phyloP scores from a whole-genome alignment of 2,329 filamentous ascomycete species.

The Cytospora leucostoma region DNA sequence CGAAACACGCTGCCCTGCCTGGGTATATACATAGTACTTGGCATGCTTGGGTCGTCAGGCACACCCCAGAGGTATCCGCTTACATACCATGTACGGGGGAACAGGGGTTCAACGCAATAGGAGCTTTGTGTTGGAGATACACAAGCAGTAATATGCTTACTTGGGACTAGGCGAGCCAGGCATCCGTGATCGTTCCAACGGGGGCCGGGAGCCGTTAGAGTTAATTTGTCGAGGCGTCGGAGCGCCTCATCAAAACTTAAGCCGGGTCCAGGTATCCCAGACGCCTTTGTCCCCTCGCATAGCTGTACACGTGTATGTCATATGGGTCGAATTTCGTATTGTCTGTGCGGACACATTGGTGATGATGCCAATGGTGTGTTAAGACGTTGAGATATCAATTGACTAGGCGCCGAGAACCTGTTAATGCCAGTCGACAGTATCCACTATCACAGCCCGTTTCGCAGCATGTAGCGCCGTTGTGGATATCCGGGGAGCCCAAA shows the following conservation, averaged over 20 bases:
- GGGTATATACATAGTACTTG: not conserved
- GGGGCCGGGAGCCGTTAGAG: not conserved
- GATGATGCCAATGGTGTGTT: constrained; percentile 3
- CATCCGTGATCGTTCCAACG: not conserved
- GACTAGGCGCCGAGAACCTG: constrained; percentile 7
- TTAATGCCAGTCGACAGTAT: constrained; percentile 10
- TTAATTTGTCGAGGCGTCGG: not conserved
- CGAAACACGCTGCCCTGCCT: constrained; percentile 1
- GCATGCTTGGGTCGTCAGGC: not conserved
- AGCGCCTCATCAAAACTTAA: not conserved
- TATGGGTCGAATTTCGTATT: not conserved
- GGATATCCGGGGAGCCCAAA: not conserved
- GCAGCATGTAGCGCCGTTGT: not conserved
- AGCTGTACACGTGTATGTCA: not conserved
- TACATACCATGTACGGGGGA: not conserved
- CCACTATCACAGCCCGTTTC: not conserved
- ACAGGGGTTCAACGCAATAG: not conserved
- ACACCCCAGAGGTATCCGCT: not conserved
- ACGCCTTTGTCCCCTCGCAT: not conserved
- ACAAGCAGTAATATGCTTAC: not conserved
- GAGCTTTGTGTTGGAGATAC: not conserved
- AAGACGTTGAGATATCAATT: constrained; percentile 1
- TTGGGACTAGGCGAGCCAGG: not conserved
- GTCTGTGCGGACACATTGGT: not conserved
- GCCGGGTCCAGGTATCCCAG: not conserved